Conservation (phyloP, 2,329 filamentous ascomycete genomes). For the Pseudogymnoascus sp. region DNA sequence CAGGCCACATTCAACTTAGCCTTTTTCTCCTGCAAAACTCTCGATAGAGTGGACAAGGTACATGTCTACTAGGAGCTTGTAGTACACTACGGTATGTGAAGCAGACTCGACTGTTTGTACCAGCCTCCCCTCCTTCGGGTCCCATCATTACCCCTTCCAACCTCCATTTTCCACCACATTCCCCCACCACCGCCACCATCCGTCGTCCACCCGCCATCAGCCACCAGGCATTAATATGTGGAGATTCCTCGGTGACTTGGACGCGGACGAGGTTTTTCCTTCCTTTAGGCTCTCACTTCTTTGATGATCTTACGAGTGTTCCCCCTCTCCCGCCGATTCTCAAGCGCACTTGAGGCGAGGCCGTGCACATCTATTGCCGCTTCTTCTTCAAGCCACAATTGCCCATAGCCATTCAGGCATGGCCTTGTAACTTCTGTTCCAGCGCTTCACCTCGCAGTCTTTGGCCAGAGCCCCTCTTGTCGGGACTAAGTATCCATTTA, state of each 20-base stretch:
- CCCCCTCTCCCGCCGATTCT: not conserved
- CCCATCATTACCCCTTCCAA: conserved; percentile 6
- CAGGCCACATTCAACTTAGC: conserved; percentile 5
- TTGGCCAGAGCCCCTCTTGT: conserved; percentile 4
- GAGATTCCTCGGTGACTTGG: not conserved
- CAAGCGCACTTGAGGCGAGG: not conserved
- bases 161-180: not conserved
- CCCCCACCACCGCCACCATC: conserved; percentile 5
- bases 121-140: not conserved
- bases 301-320: conserved; percentile 2
- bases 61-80: not conserved
- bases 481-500: not conserved
- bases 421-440: not conserved
- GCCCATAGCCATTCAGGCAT: not conserved
- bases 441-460: not conserved
- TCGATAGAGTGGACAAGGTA: not conserved
- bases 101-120: not conserved
- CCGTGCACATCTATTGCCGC: conserved; percentile 4
- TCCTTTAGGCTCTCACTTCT: conserved; percentile 5
- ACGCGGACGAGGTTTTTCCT: conserved; percentile 8
- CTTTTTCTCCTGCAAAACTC: conserved; percentile 4
- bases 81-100: conserved; percentile 6
- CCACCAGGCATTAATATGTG: conserved; percentile 7
- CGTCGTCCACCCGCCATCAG: not conserved
- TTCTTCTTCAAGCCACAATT: not conserved